Evolutionary conservation across 768 basidiomycete genomes (phyloP).

Genomic region (Suillus luteus): DNA sequence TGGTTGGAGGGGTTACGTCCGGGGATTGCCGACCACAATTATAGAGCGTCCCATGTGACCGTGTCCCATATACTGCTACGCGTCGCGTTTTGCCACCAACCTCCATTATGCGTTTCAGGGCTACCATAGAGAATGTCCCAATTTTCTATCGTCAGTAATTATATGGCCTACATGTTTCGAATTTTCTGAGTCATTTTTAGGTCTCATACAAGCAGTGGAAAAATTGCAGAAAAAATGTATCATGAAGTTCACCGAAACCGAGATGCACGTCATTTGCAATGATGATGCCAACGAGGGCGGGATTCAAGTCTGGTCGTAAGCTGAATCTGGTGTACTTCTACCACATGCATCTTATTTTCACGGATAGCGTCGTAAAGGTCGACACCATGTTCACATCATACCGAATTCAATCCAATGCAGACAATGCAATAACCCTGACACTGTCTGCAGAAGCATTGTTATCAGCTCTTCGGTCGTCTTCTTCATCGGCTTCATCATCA

Average conservation of each 20-base stretch:
- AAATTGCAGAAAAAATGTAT: slow-evolving; percentile 85
- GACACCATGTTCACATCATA: slow-evolving; percentile 72
- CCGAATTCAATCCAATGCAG: slow-evolving; percentile 84
- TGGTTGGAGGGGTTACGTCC: background rate
- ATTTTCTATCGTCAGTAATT: slow-evolving; percentile 53
- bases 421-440: slow-evolving; percentile 79
- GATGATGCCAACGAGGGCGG: slow-evolving; percentile 79
- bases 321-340: slow-evolving; percentile 25
- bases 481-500: slow-evolving; percentile 48
- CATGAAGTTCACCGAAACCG: slow-evolving; percentile 72
- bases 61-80: slow-evolving; percentile 14
- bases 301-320: slow-evolving; percentile 84
- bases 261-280: slow-evolving; percentile 84
- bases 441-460: slow-evolving; percentile 75
- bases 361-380: slow-evolving; percentile 59
- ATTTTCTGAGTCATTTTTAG: slow-evolving; percentile 37
- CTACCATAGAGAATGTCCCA: slow-evolving; percentile 56
- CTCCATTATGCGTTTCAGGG: slow-evolving; percentile 64
- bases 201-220: slow-evolving; percentile 78
- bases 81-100: slow-evolving; percentile 16
- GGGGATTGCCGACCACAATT: background rate
- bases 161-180: slow-evolving; percentile 7
- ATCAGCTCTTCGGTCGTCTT: slow-evolving; percentile 68
- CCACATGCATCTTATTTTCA: slow-evolving; percentile 15
- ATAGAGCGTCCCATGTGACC: slow-evolving; percentile 26